phyloP scores from a whole-genome alignment of 2,329 filamentous ascomycete genomes.

The Juglanconis sp. region DNA sequence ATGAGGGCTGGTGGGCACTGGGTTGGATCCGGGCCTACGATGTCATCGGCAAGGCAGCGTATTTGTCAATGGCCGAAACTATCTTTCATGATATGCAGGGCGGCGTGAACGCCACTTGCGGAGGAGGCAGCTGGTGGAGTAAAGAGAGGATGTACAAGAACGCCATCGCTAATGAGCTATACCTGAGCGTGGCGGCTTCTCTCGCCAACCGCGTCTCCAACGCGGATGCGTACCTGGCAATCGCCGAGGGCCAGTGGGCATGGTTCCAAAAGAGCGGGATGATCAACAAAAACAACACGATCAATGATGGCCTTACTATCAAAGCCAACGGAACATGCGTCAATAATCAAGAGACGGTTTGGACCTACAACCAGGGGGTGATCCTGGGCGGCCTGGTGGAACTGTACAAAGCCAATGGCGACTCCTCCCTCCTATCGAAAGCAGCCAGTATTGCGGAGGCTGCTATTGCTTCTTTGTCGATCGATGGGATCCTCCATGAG shows the following conservation, averaged over 20 bases:
- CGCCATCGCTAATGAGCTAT: slow-evolving; percentile 56
- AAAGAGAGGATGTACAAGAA: slow-evolving; percentile 50
- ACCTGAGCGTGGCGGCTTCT: slow-evolving; percentile 48
- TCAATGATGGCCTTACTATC: slow-evolving; percentile 51
- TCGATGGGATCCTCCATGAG: slow-evolving; percentile 50
- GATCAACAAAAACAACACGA: slow-evolving; percentile 45
- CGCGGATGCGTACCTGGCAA: slow-evolving; percentile 40
- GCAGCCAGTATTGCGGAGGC: slow-evolving; percentile 49
- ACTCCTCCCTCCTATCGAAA: slow-evolving; percentile 39
- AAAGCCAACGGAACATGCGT: slow-evolving; percentile 41
- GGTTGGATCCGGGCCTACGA: slow-evolving; percentile 55
- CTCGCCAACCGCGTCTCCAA: slow-evolving; percentile 45
- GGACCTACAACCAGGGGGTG: slow-evolving; percentile 57
- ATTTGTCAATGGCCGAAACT: slow-evolving; percentile 47
- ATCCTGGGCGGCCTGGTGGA: slow-evolving; percentile 52
- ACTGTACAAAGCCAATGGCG: slow-evolving; percentile 40
- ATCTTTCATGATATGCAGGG: slow-evolving; percentile 55
- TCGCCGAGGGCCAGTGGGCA: slow-evolving; percentile 46
- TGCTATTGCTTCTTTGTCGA: slow-evolving; percentile 42
- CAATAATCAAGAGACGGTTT: slow-evolving; percentile 45
- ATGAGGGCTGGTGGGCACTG: slow-evolving; percentile 62
- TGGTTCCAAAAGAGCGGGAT: slow-evolving; percentile 51
- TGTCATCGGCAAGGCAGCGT: slow-evolving; percentile 41
- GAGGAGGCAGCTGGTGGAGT: slow-evolving; percentile 57
- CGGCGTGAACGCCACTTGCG: slow-evolving; percentile 41